Percentiles rank a stretch among this genome's conserved stretches.
Conservation (phyloP, 2,329 filamentous ascomycete genomes). For the Stagonosporopsis rhizophila region DNA sequence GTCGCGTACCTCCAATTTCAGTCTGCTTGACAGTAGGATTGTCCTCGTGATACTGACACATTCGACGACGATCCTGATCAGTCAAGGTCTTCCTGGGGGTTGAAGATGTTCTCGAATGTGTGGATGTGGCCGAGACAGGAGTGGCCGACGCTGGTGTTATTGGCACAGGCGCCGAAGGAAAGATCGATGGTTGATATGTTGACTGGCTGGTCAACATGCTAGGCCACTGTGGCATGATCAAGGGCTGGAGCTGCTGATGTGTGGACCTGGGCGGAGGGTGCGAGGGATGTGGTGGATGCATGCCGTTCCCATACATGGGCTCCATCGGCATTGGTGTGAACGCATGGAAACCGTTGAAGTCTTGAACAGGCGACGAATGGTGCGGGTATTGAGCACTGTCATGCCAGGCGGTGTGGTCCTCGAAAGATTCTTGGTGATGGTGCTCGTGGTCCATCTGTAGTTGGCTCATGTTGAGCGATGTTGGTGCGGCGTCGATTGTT, state of each 20-base stretch:
- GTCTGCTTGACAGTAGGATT: conserved; percentile 92
- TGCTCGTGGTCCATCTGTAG: conserved; percentile 53
- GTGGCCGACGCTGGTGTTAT: conserved; percentile 49
- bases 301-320: conserved; percentile 46
- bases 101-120: conserved; percentile 54
- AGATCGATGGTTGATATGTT: conserved; percentile 49
- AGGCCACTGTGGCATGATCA: conserved; percentile 52
- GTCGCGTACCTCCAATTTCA: conserved; percentile 81
- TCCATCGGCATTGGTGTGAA: conserved; percentile 51
- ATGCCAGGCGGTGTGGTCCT: conserved; percentile 47
- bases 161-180: conserved; percentile 47
- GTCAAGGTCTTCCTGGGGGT: conserved; percentile 87
- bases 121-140: conserved; percentile 50
- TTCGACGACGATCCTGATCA: conserved; percentile 85
- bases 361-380: conserved; percentile 51
- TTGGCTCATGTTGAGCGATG: conserved; percentile 47
- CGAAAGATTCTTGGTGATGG: conserved; percentile 43
- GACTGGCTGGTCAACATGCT: conserved; percentile 54
- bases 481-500: conserved; percentile 24
- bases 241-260: conserved; percentile 50
- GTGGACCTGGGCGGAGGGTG: conserved; percentile 43
- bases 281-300: conserved; percentile 48
- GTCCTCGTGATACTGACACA: conserved; percentile 93
- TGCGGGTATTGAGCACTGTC: conserved; percentile 42
- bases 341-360: conserved; percentile 49